Evolutionary conservation across 1,139 yeast species (phyloP).

Genomic region (Arxiozyma heterogenica): DNA sequence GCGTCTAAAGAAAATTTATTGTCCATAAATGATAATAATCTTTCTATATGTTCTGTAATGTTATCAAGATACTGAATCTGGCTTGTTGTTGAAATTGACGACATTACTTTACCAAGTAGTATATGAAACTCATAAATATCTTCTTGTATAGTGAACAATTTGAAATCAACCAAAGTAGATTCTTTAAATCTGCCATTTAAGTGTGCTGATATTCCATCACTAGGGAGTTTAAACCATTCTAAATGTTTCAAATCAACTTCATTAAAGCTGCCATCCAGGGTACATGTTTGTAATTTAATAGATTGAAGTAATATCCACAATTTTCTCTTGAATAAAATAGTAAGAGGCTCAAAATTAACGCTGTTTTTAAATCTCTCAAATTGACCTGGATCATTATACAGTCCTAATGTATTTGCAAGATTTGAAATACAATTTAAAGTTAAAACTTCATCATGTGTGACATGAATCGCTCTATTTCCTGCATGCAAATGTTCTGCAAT

Average conservation of each 20-base stretch:
- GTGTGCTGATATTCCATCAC: not conserved
- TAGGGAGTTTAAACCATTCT: constrained; percentile 7
- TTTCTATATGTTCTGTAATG: constrained; percentile 9
- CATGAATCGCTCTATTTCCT: constrained; percentile 8
- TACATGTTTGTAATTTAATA: constrained; percentile 10
- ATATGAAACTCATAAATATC: constrained; percentile 15
- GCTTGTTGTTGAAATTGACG: constrained; percentile 1
- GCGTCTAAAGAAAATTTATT: constrained; percentile 6
- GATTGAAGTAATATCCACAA: constrained; percentile 19
- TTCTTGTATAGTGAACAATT: constrained; percentile 10
- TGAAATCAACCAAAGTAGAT: constrained; percentile 6
- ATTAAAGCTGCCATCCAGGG: constrained; percentile 12
- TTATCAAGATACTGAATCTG: constrained; percentile 5
- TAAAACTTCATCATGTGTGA: constrained; percentile 9
- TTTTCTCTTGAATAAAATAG: constrained; percentile 11
- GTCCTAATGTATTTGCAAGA: constrained; percentile 14
- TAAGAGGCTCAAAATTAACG: constrained; percentile 4
- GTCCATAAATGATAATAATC: constrained; percentile 7
- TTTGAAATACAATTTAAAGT: constrained; percentile 11
- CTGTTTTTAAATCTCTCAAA: constrained; percentile 8
- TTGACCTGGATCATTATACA: constrained; percentile 16
- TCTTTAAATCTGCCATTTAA: constrained; percentile 2
- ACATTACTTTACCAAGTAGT: constrained; percentile 8
- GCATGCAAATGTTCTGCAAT: constrained; percentile 15
- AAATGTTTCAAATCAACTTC: constrained; percentile 8